Evolutionary conservation across 1,139 yeast genomes (phyloP).

Genomic region (Nadsonia starkeyi-henricii): DNA sequence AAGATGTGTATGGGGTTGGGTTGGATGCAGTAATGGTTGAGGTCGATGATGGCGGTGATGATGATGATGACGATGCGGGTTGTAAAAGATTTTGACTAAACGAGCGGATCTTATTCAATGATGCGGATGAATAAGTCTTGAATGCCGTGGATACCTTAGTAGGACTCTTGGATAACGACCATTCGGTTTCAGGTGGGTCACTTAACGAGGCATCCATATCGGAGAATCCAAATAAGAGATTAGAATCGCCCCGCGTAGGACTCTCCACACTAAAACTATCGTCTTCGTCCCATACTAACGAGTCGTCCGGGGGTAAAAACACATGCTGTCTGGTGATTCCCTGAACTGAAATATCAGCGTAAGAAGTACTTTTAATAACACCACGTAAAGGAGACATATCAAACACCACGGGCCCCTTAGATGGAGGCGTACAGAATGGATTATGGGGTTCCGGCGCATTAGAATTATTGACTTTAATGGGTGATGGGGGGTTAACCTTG

Average conservation of each 20-base stretch:
- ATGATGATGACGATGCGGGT: neutral
- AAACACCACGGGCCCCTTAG: neutral
- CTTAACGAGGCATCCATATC: too few species aligned
- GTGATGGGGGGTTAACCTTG: neutral
- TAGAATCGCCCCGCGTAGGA: neutral
- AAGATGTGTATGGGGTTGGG: neutral
- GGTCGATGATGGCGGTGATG: slow-evolving; percentile 2
- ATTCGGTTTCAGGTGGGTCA: neutral
- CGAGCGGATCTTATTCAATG: neutral
- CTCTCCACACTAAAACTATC: neutral
- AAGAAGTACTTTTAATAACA: neutral
- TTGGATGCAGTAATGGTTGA: neutral
- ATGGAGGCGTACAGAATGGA: slow-evolving; percentile 1
- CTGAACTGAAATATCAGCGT: neutral
- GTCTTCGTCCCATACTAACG: neutral
- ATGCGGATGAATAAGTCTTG: neutral
- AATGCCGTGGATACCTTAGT: neutral
- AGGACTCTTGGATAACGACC: neutral
- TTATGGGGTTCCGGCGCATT: slow-evolving; percentile 3
- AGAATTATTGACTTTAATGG: neutral
- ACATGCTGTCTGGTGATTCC: neutral
- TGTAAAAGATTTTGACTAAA: neutral
- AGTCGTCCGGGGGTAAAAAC: neutral
- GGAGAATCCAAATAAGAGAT: neutral
- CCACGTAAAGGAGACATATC: neutral